Evolutionary conservation across 2,329 filamentous ascomycete genomes (phyloP), one percentile per base, ranked within the genome.

Genomic region (Hypoxylon sp.): DNA sequence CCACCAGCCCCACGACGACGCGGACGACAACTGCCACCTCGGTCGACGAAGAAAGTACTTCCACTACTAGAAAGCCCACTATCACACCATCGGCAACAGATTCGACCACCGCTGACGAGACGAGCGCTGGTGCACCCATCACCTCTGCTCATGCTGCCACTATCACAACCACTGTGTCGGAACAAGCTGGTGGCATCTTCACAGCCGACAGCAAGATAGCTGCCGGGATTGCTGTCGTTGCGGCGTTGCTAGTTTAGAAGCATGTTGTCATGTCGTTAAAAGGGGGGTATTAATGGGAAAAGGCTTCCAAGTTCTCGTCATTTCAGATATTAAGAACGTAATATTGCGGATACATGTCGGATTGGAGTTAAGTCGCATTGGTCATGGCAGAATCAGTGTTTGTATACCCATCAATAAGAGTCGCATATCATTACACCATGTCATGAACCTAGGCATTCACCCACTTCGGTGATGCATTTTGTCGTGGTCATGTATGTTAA

Each of bases 171-270:
- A 51, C 57, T 17, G 53, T 50, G 1, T 52, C 56, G 5, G 52
- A 62, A 19, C 56, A 68, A 32, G 67, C 64, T 15, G 69, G 64
- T 3, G 64, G 69, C 8, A 56, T 63, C 20, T 64, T 66, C 28
- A 61, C 39, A 4, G 61, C 67, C 8, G 63, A 69, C 24, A 44
- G 64, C 48, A 67, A 30, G 47, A 53, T 70, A 5, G 62, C 62
- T 11, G 69, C 69, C 6, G 65, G 69, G 32, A 32, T 71, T 50
- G 68, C 57, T 10, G 60, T 67, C 17, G 62, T 56, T 26, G 67
- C 65, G 19, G 71, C 62, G 28, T 55, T 70, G n/a, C 30, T 71
- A 2, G 50, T 68, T 41, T 68, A 66, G 56, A n/a, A 28, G 8
- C 4, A 24, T 19, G 37, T 7, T 41, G 11, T 15, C 10, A 32